Evolutionary conservation across 495 filamentous ascomycete species (phyloP), one percentile per base, ranked within the genome.

Genomic region (Copromyces sp.): DNA sequence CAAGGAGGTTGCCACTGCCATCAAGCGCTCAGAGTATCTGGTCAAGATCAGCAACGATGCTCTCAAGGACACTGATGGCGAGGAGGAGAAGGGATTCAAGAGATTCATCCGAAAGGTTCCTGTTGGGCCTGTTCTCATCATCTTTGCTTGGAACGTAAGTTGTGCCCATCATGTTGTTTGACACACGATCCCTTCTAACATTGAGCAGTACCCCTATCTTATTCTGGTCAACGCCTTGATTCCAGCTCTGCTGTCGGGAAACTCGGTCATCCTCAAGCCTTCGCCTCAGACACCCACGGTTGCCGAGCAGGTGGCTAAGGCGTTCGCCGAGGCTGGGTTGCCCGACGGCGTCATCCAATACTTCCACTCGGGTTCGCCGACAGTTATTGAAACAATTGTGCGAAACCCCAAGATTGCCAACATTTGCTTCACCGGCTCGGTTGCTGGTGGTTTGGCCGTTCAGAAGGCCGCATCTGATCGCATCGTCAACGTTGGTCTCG

Each of bases 131-230:
- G 91, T 93, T 38, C 84, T 97, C 70, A 87, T 97, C 75, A 87
- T 98, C 71, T 97, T 98, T 82, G 92, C 94, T 14, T 98, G 94
- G 94, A 98, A 98, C 80, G 93, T 94, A 82, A 81, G 91, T 86
- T 24, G 70, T 45, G 45, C 59, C 59, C 59, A 38, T 29, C 5
- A 20, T 16, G 5, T 3, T 29, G 9, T 11, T 14, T 17, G 9
- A 39, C 69, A 9, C 39, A 24, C 12, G 1, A 12, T 2, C n/a
- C 35, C 14, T 16, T 35, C 75, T 75, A 47, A 75, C 73, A 20
- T 61, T 41, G 14, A 29, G 12, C 77, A 97, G 93, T 98, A 98
- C 78, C 94, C 94, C 14, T 98, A 96, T 77, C 84, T 98, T 65
- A 95, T 94, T 75, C 86, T 97, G 7, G 89, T 97, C 76, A 98